Conservation (phyloP, 2,329 filamentous ascomycete genomes). For the Sphaceloma murrayae region DNA sequence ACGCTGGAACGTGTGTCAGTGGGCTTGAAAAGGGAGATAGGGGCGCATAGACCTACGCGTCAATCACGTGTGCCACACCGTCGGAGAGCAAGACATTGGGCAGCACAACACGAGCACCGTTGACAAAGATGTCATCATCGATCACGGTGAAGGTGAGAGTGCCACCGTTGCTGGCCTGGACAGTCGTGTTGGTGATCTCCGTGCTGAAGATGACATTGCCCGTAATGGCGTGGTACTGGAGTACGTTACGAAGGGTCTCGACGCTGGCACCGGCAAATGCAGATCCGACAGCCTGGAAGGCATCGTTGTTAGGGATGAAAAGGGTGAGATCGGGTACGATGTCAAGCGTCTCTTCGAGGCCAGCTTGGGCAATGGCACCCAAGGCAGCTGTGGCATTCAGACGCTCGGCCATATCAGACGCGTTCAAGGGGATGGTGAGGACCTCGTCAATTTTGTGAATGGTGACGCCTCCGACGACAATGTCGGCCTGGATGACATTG, state of each 20-base stretch:
- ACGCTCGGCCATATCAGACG: constrained; percentile 18
- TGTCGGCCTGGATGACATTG: constrained; percentile 28
- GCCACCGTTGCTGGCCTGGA: constrained; percentile 24
- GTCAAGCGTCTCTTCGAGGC: constrained; percentile 16
- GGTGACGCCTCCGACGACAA: constrained; percentile 18
- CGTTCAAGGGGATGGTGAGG: constrained; percentile 16
- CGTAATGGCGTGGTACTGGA: constrained; percentile 31
- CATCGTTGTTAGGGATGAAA: constrained; percentile 25
- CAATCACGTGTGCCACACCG: constrained; percentile 49
- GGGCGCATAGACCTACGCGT: constrained; percentile 21
- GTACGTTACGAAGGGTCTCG: constrained; percentile 25
- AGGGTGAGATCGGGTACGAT: constrained; percentile 19
- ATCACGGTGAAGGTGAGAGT: constrained; percentile 38
- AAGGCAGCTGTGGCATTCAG: constrained; percentile 16
- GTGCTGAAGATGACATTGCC: constrained; percentile 27
- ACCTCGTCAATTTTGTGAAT: constrained; percentile 21
- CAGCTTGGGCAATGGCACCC: constrained; percentile 14
- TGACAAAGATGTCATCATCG: constrained; percentile 38
- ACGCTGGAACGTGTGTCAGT: constrained; percentile 3
- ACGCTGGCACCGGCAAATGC: constrained; percentile 26
- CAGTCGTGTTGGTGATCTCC: constrained; percentile 25
- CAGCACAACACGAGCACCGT: constrained; percentile 44
- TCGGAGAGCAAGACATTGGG: constrained; percentile 45
- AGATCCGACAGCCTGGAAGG: constrained; percentile 29
- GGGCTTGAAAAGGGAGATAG: background rate